Evolutionary conservation across 805 yeast species (phyloP).

Genomic region (Saturnispora halmiae): DNA sequence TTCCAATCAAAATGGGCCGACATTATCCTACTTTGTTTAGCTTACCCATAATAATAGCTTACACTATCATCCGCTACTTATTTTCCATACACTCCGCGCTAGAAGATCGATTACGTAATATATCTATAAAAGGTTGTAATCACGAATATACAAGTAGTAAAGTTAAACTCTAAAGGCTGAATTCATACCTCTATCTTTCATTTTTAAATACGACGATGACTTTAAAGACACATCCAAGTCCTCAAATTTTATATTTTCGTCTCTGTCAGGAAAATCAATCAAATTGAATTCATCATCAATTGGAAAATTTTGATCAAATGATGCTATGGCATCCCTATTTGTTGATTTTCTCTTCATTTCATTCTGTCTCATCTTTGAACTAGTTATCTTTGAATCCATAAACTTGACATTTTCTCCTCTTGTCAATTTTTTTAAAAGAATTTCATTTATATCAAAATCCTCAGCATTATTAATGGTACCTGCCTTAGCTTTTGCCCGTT

Average conservation of each 20-base stretch:
- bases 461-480: background rate
- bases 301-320: background rate
- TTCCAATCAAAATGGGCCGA: conserved; percentile 19
- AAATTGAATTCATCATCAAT: background rate
- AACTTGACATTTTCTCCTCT: too few relatives aligned
- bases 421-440: too few relatives aligned
- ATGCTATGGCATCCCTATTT: background rate
- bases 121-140: background rate
- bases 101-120: too few relatives aligned
- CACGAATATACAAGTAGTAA: background rate
- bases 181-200: background rate
- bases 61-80: too few relatives aligned
- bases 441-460: background rate
- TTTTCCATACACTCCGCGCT: too few relatives aligned
- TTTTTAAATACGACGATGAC: background rate
- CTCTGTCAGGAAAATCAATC: conserved; percentile 3
- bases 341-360: background rate
- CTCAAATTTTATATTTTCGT: background rate
- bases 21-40: conserved; percentile 6
- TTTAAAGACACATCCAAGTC: background rate
- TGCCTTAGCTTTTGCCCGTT: background rate
- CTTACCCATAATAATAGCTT: background rate
- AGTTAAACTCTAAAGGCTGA: background rate
- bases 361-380: background rate
- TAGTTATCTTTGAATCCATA: too few relatives aligned